Evolutionary conservation across 208 protist genomes (phyloP), one percentile per base, ranked within the genome.

Genomic region (Sergeia podlipaevii): DNA sequence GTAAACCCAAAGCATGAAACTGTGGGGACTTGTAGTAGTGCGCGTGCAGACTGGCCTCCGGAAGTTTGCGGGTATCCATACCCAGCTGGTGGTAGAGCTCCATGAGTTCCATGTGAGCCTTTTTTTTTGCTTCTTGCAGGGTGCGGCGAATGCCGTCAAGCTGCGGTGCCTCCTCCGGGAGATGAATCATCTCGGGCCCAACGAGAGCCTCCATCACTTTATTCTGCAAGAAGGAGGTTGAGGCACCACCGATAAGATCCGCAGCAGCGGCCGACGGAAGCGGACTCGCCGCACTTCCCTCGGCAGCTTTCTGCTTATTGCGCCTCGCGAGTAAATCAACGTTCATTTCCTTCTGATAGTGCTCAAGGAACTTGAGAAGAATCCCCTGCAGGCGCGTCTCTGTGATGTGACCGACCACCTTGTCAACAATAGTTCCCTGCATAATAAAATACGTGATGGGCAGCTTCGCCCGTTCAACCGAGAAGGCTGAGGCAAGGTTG

Each of bases 391-490:
- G 61, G 4, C 83, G 80, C 11, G 61, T 60, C 21, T 65, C 73
- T 7, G 65, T 51, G 36, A 91, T 45, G 44, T 86, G 74, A 17
- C 83, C 80, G 1, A 71, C 53, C 10, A 91, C 67, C 29, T 87
- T 89, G 48, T 95, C 87, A 41, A 95, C 68, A 21, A 95, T 95
- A 13, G 87, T 95, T 43, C 80, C 81, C 43, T 95, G 80, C 83
- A 91, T 88, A 37, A 95, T 80, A 37, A 95, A 95, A 58, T 89
- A 95, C 20, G 87, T 91, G 26, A 90, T 70, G 2, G 87, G 87
- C 28, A 95, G 67, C 57, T 86, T 88, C 17, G 83, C 74, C 29
- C 87, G 77, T 52, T 91, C 76, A 13, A 95, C 88, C 0, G 84
- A 89, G 55, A 95, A 91, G 42, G 88, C 84, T 13, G 77, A 88